Conservation (phyloP, 257 asterid species). For the Gentiana macrophylla region DNA sequence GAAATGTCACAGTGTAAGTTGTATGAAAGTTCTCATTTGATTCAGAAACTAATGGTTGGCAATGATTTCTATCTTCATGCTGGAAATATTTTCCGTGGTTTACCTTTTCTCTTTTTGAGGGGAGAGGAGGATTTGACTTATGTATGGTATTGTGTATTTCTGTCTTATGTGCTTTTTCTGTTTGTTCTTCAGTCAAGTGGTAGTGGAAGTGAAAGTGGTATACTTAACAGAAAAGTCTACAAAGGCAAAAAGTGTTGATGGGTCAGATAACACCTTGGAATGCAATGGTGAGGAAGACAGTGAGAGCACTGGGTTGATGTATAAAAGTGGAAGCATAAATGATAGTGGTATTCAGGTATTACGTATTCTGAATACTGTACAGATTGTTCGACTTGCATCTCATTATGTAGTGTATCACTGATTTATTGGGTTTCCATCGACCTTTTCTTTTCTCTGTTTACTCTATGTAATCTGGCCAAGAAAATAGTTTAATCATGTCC, state of each 20-base stretch:
- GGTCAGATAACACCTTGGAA: constrained; percentile 20
- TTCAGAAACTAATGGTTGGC: not conserved
- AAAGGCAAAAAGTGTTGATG: constrained; percentile 24
- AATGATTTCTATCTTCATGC: too few species aligned
- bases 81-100: too few species aligned
- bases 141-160: not conserved
- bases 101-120: too few species aligned
- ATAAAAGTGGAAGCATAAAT: constrained; percentile 31
- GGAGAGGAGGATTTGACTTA: not conserved
- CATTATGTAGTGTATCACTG: too few species aligned
- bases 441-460: too few species aligned
- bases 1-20: constrained; percentile 59
- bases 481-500: too few species aligned
- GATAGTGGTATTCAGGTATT: constrained; percentile 45
- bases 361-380: not conserved
- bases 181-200: constrained; percentile 32
- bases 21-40: not conserved
- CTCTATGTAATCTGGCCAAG: too few species aligned
- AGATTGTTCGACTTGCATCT: too few species aligned
- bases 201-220: constrained; percentile 45
- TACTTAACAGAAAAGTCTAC: constrained; percentile 28
- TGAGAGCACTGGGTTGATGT: constrained; percentile 28
- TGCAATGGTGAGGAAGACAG: constrained; percentile 32
- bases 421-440: too few species aligned
- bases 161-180: constrained; percentile 3